Base-by-base conservation (phyloP, 2,329 filamentous ascomycete species). In the Juglanconis sp. region DNA sequence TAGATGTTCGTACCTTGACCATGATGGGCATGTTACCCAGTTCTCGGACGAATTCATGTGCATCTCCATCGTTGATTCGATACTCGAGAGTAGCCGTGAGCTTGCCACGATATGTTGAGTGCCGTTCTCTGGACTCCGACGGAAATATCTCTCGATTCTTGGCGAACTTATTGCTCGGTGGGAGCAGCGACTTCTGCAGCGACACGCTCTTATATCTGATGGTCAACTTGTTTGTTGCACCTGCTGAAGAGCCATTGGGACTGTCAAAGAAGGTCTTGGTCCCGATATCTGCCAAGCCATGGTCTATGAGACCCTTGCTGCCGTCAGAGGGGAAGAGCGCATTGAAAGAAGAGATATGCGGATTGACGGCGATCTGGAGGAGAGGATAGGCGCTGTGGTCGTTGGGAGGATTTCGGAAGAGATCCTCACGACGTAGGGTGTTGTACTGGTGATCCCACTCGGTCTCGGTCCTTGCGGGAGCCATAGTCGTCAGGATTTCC, bases 341-440 rank as follows among this genome's bases (percentile, higher is more conserved):
- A 79, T 99, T 96, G 85, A 97, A 99, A 6, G 95, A 95, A 70
- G 97, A 88, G 68, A 98, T 89, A 75, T 99, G 95, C 53, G 95
- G 95, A 66, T 90, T 83, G 62, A 98, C 87, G n/a, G 94, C 91
- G 63, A 85, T 84, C 68, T 93, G 89, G 52, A 99, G 85, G 30
- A 90, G 84, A 13, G 95, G 95, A 71, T 96, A 98, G 61, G 94
- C 92, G 9, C 90, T 90, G 67, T 86, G 89, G 72, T 98, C 93
- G 70, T 85, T 89, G 0, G 95, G 94, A 17, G 95, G 94, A 67
- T 96, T 88, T 69, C 86, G 83, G 74, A 99, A 99, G 30, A 99
- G 89, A 56, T 90, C 84, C 71, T 99, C 91, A 69, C 94, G 89
- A 62, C 91, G 87, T 62, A 93, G 77, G 4, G 91, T 96, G 73